Evolutionary conservation across 257 asterid species (phyloP), one percentile per base, ranked within the genome.

Genomic region (Lavandula angustifolia): DNA sequence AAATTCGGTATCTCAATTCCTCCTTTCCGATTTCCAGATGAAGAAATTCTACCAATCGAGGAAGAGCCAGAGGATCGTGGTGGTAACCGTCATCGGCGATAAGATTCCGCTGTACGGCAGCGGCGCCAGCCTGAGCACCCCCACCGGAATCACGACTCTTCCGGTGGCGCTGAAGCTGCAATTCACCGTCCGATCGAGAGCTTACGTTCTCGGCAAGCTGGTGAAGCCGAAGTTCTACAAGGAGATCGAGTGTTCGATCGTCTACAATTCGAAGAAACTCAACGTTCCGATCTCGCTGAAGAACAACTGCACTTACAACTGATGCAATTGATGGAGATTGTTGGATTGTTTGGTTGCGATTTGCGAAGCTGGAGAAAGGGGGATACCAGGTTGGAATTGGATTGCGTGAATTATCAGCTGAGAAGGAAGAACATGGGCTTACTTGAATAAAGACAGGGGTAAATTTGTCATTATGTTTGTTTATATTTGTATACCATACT

Each of bases 71-170:
- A 87, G 81, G 67, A 73, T 72, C 3, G 78, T 89, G 12, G 47
- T 41, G 4, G 76, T 87, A 27, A 69, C 83, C 9, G 91, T 88
- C 64, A 73, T 80, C 0, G 95, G 96, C 0, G 86, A 85, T 60
- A 79, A 78, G 80, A 86, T 89, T 57, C 98, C 98, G 1, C 29
- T 92, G 72, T 92, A 92, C 33, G 96, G 96, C 37, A 76, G 88
- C 54, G 96, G 95, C 53, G 86, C 95, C 52, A 73, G 81, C 82
- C 57, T 92, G 83, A 83, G 82, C 75, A 85, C 87, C 0, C 81
- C 83, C 6, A 65, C 79, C 4, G 96, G 95, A 63, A 62, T 84
- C 10, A 80, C 92, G 2, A 13, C 81, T 8, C 11, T 57, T 16
- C 89, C 90, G 10, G 88, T 91, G 64, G 84, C 82, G 1, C 49